Conservation (phyloP, 768 basidiomycete species). For the Asterophora parasitica region DNA sequence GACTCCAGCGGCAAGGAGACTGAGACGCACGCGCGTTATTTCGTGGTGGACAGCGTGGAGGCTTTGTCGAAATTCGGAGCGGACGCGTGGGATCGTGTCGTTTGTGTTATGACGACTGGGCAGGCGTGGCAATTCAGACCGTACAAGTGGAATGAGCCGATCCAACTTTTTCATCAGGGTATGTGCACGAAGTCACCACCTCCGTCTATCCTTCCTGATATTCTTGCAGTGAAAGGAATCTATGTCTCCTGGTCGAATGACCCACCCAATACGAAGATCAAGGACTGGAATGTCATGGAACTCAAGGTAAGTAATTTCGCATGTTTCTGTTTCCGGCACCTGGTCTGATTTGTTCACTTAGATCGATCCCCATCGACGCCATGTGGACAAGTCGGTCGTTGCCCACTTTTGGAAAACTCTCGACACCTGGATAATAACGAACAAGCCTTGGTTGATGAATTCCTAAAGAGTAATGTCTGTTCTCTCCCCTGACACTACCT, state of each 20-base stretch:
- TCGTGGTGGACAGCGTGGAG: conserved; percentile 89
- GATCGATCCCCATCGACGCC: conserved; percentile 88
- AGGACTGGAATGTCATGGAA: conserved; percentile 97
- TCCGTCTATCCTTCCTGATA: neutral
- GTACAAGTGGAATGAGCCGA: conserved; percentile 96
- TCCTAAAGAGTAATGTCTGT: conserved; percentile 5
- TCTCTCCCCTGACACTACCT: too few relatives aligned
- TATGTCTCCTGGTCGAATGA: conserved; percentile 95
- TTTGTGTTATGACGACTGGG: conserved; percentile 97
- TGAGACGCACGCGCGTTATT: conserved; percentile 59
- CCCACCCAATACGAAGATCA: conserved; percentile 80
- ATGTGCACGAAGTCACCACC: conserved; percentile 11
- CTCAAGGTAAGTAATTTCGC: conserved; percentile 57
- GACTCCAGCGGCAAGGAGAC: conserved; percentile 62
- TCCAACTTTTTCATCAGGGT: conserved; percentile 92
- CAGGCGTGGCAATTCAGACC: conserved; percentile 98
- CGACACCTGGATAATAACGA: conserved; percentile 76
- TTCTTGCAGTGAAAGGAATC: conserved; percentile 78
- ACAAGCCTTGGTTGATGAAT: conserved; percentile 74
- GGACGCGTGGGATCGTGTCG: conserved; percentile 95
- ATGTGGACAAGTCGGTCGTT: conserved; percentile 91
- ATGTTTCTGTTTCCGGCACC: neutral
- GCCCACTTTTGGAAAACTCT: conserved; percentile 95
- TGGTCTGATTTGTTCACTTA: conserved; percentile 23
- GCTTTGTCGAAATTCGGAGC: conserved; percentile 88